These are phyloP conservation scores for Murraya koenigii DNA, from an alignment of 345 rosid species.

Conservation along the genomic window DNA sequence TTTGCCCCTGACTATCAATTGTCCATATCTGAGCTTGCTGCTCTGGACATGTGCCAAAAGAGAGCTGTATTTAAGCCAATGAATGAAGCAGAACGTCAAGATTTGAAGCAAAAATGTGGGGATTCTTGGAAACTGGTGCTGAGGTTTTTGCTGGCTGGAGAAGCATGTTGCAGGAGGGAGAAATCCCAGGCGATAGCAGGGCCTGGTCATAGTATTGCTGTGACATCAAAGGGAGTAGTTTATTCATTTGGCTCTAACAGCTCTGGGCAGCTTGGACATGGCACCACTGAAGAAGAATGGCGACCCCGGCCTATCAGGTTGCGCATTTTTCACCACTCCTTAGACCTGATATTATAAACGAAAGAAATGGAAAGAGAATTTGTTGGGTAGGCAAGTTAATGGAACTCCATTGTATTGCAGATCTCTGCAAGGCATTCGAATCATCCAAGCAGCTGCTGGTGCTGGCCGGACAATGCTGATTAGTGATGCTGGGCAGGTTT, in stretches of 20 bases:
- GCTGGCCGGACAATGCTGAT: constrained; percentile 90
- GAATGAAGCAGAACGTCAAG: constrained; percentile 61
- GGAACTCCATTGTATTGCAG: constrained; percentile 69
- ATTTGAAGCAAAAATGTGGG: constrained; percentile 73
- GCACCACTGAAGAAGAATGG: constrained; percentile 79
- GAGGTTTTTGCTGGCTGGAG: constrained; percentile 80
- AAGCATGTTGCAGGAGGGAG: constrained; percentile 85
- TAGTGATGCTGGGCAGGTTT: constrained; percentile 87
- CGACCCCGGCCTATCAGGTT: constrained; percentile 89
- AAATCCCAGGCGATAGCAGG: constrained; percentile 94
- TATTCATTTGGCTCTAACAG: constrained; percentile 82
- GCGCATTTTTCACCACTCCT: constrained; percentile 33
- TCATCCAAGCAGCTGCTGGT: constrained; percentile 89
- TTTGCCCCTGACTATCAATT: constrained; percentile 73
- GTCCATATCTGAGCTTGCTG: constrained; percentile 93
- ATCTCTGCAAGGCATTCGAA: constrained; percentile 86
- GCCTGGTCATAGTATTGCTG: constrained; percentile 91
- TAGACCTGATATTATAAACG: constrained; percentile 25
- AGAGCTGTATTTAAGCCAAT: constrained; percentile 79
- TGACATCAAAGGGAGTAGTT: constrained; percentile 72
- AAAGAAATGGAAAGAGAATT: constrained; percentile 28
- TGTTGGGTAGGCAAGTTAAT: constrained; percentile 31
- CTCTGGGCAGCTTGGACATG: constrained; percentile 92
- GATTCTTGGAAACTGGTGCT: constrained; percentile 95
- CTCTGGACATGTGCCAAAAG: constrained; percentile 83